These are phyloP conservation scores for Penicillium sp. DNA, from an alignment of 2,329 filamentous ascomycete species.

Conservation along the genomic window DNA sequence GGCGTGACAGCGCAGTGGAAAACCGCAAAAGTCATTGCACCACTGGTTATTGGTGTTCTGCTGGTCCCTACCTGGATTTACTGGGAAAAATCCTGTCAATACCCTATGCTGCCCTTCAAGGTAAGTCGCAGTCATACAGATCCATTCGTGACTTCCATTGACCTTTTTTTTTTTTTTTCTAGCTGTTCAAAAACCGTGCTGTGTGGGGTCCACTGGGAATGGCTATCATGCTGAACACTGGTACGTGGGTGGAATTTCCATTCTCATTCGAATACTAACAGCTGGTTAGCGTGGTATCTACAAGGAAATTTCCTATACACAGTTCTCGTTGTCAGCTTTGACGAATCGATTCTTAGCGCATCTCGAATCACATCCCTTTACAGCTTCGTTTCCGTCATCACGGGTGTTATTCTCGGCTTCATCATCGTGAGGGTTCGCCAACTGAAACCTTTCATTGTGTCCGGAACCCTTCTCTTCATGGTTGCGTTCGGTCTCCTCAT, in stretches of 20 bases:
- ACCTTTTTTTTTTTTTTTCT: neutral
- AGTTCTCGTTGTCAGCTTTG: conserved; percentile 60
- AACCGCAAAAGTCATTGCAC: conserved; percentile 52
- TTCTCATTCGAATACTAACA: conserved; percentile 1
- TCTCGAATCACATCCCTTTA: conserved; percentile 62
- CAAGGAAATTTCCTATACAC: conserved; percentile 66
- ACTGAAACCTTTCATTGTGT: conserved; percentile 63
- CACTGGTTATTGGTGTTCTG: conserved; percentile 53
- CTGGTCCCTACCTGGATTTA: conserved; percentile 52
- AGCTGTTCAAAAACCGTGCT: conserved; percentile 61
- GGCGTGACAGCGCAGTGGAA: conserved; percentile 51
- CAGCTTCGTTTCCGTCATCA: conserved; percentile 57
- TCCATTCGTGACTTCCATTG: neutral
- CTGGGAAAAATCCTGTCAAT: conserved; percentile 55
- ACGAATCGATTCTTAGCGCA: conserved; percentile 57
- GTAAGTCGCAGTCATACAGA: conserved; percentile 17
- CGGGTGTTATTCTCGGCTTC: conserved; percentile 57
- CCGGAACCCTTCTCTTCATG: conserved; percentile 60
- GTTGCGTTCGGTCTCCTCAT: conserved; percentile 67
- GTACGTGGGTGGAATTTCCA: conserved; percentile 9
- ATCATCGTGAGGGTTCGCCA: conserved; percentile 58
- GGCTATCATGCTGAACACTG: conserved; percentile 35
- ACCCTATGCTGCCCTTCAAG: conserved; percentile 60
- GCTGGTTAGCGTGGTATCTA: conserved; percentile 55
- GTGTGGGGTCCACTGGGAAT: conserved; percentile 65